Conservation (phyloP, 2,329 filamentous ascomycete species). For the Neofusicoccum cordaticola region DNA sequence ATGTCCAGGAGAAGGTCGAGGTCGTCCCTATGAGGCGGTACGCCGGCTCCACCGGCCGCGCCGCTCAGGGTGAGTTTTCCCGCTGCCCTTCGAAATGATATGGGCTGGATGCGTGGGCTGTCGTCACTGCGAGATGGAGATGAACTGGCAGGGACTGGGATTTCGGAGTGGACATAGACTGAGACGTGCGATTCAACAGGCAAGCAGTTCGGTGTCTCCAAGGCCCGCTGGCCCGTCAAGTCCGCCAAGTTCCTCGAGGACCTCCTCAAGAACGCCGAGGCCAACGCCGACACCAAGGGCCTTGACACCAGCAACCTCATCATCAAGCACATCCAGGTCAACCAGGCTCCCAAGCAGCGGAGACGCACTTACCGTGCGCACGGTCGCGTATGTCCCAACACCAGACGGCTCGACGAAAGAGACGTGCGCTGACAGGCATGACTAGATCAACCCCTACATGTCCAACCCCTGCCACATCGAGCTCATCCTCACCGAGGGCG, state of each 20-base stretch:
- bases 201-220: slow-evolving; percentile 98
- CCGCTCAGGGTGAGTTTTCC: slow-evolving; percentile 84
- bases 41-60: slow-evolving; percentile 90
- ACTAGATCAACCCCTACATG: slow-evolving; percentile 99
- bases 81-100: not conserved
- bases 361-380: slow-evolving; percentile 99
- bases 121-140: not conserved
- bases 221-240: slow-evolving; percentile 99
- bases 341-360: slow-evolving; percentile 99
- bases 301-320: slow-evolving; percentile 87
- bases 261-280: slow-evolving; percentile 63
- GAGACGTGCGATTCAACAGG: slow-evolving; percentile 54
- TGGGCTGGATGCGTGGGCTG: not conserved
- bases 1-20: slow-evolving; percentile 96
- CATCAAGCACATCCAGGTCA: slow-evolving; percentile 99
- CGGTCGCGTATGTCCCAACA: slow-evolving; percentile 80
- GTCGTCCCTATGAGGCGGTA: slow-evolving; percentile 98
- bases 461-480: slow-evolving; percentile 99
- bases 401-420: not conserved
- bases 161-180: slow-evolving; percentile 12
- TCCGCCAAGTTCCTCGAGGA: slow-evolving; percentile 96
- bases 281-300: slow-evolving; percentile 48
- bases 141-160: not conserved
- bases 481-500: slow-evolving; percentile 96
- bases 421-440: slow-evolving; percentile 2